phyloP scores from a whole-genome alignment of 2,329 filamentous ascomycete species.

The Colletotrichum navitas region DNA sequence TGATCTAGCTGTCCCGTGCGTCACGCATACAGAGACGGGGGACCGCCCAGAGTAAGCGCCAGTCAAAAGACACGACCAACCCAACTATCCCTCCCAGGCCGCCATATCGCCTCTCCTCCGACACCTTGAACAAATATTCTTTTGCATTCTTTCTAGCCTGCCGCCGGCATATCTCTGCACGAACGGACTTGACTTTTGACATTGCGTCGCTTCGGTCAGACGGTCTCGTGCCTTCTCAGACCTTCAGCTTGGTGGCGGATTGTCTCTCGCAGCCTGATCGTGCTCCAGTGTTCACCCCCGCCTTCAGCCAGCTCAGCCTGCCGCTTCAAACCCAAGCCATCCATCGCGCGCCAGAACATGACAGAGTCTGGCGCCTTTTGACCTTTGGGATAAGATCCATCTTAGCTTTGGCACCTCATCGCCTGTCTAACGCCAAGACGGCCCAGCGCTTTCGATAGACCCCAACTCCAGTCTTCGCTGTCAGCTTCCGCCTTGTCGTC shows the following conservation, averaged over 20 bases:
- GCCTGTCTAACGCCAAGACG: slow-evolving; percentile 9
- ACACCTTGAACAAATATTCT: slow-evolving; percentile 21
- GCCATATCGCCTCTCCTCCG: slow-evolving; percentile 20
- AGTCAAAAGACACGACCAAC: slow-evolving; percentile 33
- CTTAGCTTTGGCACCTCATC: slow-evolving; percentile 18
- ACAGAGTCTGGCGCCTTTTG: slow-evolving; percentile 17
- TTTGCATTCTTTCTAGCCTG: slow-evolving; percentile 25
- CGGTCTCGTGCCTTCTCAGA: background rate
- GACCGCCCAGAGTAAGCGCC: slow-evolving; percentile 35
- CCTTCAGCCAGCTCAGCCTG: slow-evolving; percentile 1
- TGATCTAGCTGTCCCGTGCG: slow-evolving; percentile 17
- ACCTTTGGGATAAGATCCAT: slow-evolving; percentile 14
- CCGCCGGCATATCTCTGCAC: slow-evolving; percentile 7
- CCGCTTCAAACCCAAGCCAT: slow-evolving; percentile 6
- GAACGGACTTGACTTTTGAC: background rate
- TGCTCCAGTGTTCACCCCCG: background rate
- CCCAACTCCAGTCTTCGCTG: background rate
- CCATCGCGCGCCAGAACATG: slow-evolving; percentile 30
- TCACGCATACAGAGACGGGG: slow-evolving; percentile 6
- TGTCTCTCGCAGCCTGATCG: background rate
- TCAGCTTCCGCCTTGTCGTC: slow-evolving; percentile 36
- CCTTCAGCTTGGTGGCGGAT: background rate
- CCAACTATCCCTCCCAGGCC: slow-evolving; percentile 20
- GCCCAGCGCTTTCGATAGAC: slow-evolving; percentile 1
- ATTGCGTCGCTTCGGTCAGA: slow-evolving; percentile 8